Conservation (phyloP, 2,329 filamentous ascomycete genomes). For the Sporothrix luriei region DNA sequence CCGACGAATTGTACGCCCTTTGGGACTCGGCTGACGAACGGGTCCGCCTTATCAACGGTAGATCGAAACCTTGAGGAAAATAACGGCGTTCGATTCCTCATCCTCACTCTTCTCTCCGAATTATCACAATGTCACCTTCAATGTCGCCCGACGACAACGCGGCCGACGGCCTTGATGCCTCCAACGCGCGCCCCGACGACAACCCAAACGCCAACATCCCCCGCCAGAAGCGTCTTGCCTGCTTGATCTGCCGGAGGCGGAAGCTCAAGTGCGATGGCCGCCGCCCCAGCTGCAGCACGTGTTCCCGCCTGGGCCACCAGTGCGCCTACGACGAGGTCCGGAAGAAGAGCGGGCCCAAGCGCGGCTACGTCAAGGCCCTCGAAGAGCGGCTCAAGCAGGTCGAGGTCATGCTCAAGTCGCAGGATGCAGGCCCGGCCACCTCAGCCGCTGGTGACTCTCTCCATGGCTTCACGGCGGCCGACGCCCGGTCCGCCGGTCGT, state of each 20-base stretch:
- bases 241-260: constrained; percentile 88
- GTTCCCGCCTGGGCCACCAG: constrained; percentile 79
- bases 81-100: too few relatives aligned
- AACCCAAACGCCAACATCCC: constrained; percentile 61
- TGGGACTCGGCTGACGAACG: not conserved
- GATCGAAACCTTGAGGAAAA: not conserved
- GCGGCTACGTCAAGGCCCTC: constrained; percentile 90
- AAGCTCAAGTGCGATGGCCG: constrained; percentile 88
- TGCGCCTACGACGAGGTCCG: constrained; percentile 91
- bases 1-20: not conserved
- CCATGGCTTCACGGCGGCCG: constrained; percentile 49
- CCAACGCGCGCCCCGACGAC: constrained; percentile 34
- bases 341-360: constrained; percentile 91
- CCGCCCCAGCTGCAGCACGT: constrained; percentile 85
- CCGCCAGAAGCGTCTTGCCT: constrained; percentile 90
- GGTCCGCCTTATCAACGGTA: constrained; percentile 5
- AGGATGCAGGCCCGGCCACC: constrained; percentile 51
- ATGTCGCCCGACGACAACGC: constrained; percentile 38
- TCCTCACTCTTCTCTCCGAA: not conserved
- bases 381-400: constrained; percentile 94
- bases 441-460: constrained; percentile 45
- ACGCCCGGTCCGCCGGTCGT: constrained; percentile 47
- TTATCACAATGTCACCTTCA: constrained; percentile 38
- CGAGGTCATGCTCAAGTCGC: constrained; percentile 82
- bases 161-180: constrained; percentile 34